These are phyloP conservation scores for Boletus semigastroideus DNA, from an alignment of 1,284 basidiomycete species.

Conservation along the genomic window DNA sequence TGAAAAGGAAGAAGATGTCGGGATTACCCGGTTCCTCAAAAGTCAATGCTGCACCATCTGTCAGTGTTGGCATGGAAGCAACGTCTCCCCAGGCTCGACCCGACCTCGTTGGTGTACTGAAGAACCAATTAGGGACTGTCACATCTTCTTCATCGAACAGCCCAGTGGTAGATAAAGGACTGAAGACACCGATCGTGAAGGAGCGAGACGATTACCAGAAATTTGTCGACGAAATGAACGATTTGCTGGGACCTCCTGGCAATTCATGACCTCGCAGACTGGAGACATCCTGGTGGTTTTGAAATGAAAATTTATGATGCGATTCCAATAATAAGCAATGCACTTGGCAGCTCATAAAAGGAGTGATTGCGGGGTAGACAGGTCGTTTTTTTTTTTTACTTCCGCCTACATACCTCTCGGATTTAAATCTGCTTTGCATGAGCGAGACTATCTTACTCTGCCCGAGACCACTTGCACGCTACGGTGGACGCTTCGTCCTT, in stretches of 20 bases:
- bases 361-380: background rate
- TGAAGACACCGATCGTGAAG: slow-evolving; percentile 29
- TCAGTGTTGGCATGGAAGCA: slow-evolving; percentile 39
- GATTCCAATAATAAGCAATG: slow-evolving; percentile 2
- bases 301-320: background rate
- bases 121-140: slow-evolving; percentile 53
- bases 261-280: slow-evolving; percentile 12
- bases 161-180: slow-evolving; percentile 27
- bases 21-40: slow-evolving; percentile 37
- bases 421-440: slow-evolving; percentile 18
- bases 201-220: slow-evolving; percentile 71
- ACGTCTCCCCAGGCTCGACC: slow-evolving; percentile 45
- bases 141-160: slow-evolving; percentile 14
- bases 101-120: slow-evolving; percentile 63
- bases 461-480: slow-evolving; percentile 50
- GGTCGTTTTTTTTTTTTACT: background rate
- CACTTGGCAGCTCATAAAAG: background rate
- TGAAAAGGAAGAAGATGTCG: slow-evolving; percentile 62
- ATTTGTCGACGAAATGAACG: slow-evolving; percentile 73
- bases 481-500: slow-evolving; percentile 61
- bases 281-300: background rate
- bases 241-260: slow-evolving; percentile 40
- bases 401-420: background rate
- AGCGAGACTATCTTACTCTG: slow-evolving; percentile 40
- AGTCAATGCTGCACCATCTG: slow-evolving; percentile 63